Percentiles rank a stretch among this genome's conserved stretches.
Conservation (phyloP, 345 rosid genomes). For the Gossypium mustelinum region DNA sequence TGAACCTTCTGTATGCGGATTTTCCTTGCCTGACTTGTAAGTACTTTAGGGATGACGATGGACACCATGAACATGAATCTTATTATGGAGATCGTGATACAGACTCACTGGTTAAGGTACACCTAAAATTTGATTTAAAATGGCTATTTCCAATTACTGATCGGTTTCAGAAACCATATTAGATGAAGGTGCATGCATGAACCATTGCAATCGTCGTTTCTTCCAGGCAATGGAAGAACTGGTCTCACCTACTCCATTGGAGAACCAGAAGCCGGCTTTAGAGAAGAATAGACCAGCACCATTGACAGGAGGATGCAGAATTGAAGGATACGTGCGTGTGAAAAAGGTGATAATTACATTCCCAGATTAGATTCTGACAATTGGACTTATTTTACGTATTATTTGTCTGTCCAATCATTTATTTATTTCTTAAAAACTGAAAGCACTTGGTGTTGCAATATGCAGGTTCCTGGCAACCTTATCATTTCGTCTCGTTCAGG, state of each 20-base stretch:
- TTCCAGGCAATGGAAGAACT: slow-evolving; percentile 67
- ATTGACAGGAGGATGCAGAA: slow-evolving; percentile 83
- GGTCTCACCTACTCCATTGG: slow-evolving; percentile 59
- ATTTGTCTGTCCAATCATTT: not conserved
- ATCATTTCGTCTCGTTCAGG: slow-evolving; percentile 81
- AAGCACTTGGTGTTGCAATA: slow-evolving; percentile 12
- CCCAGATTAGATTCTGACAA: not conserved
- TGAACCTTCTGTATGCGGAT: not conserved
- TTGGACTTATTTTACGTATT: not conserved
- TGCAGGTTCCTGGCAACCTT: slow-evolving; percentile 94
- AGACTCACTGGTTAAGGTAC: slow-evolving; percentile 83
- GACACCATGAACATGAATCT: slow-evolving; percentile 92
- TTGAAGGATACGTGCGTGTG: slow-evolving; percentile 93
- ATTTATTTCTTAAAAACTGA: not conserved
- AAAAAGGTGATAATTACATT: slow-evolving; percentile 58
- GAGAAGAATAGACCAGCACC: slow-evolving; percentile 83
- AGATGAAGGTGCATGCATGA: not conserved
- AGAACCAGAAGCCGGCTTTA: slow-evolving; percentile 46
- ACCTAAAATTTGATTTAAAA: slow-evolving; percentile 18
- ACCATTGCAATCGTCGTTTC: slow-evolving; percentile 8
- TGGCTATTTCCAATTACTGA: slow-evolving; percentile 1
- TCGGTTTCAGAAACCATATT: not conserved
- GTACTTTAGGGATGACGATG: slow-evolving; percentile 69
- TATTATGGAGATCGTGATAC: slow-evolving; percentile 98
- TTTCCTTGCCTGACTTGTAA: slow-evolving; percentile 11